A percentile compares a stretch with the other conserved stretches of the same genome.
Evolutionary conservation across 345 rosid species (phyloP).

Genomic region (Dovyalis caffra): DNA sequence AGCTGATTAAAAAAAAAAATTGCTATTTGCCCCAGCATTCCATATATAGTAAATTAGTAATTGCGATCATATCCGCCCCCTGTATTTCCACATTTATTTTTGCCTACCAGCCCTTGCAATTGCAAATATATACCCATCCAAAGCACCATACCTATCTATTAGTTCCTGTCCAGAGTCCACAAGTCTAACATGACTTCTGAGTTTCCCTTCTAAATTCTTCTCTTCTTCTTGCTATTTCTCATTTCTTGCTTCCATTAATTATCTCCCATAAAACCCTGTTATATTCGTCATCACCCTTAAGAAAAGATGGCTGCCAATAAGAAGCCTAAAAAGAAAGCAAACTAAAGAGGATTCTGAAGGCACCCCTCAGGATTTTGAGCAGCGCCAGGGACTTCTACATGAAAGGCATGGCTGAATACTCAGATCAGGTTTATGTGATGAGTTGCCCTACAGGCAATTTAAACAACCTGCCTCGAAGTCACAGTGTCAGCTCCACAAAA

Average conservation of each 20-base stretch:
- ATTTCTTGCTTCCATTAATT: background rate
- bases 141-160: too few relatives aligned
- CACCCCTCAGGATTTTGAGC: conserved; percentile 43
- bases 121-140: background rate
- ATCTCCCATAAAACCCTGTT: background rate
- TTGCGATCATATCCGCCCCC: background rate
- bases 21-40: too few relatives aligned
- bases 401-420: conserved; percentile 53
- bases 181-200: too few relatives aligned
- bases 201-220: too few relatives aligned
- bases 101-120: background rate
- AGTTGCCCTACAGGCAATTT: conserved; percentile 46
- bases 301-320: conserved; percentile 20
- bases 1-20: too few relatives aligned
- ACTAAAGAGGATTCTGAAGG: conserved; percentile 38
- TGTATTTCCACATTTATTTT: too few relatives aligned
- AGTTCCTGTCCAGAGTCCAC: too few relatives aligned
- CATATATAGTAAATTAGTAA: background rate
- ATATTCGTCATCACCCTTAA: background rate
- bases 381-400: conserved; percentile 58
- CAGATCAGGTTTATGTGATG: conserved; percentile 45
- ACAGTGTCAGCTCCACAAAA: conserved; percentile 37
- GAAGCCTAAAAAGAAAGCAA: conserved; percentile 26
- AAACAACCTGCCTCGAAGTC: conserved; percentile 47
- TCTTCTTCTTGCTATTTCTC: background rate